Conservation (phyloP, 2,329 filamentous ascomycete genomes). For the Neodidymelliopsis sp. region DNA sequence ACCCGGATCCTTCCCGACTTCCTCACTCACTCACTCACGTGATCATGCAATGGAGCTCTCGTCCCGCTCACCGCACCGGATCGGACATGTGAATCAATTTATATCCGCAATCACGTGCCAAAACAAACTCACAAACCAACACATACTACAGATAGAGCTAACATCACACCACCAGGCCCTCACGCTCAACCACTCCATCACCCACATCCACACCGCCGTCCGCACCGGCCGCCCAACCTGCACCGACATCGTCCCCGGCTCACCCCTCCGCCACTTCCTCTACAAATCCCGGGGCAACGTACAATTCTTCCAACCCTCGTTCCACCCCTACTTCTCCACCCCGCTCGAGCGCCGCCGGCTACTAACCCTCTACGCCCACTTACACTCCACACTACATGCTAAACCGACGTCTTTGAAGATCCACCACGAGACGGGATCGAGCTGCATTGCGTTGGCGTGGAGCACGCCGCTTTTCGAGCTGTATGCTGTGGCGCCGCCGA, state of each 20-base stretch:
- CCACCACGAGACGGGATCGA: constrained; percentile 78
- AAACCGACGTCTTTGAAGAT: constrained; percentile 87
- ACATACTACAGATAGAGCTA: no score
- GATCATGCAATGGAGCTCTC: no score
- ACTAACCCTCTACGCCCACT: constrained; percentile 82
- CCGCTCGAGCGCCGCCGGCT: constrained; percentile 66
- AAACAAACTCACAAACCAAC: no score
- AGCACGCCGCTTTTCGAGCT: constrained; percentile 90
- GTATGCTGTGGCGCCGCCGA: constrained; percentile 90
- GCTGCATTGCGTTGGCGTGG: constrained; percentile 82
- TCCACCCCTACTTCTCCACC: constrained; percentile 70
- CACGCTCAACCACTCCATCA: constrained; percentile 76
- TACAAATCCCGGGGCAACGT: constrained; percentile 96
- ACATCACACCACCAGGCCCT: constrained; percentile 64
- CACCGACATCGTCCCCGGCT: constrained; percentile 79
- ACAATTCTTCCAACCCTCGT: constrained; percentile 91
- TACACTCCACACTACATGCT: constrained; percentile 85
- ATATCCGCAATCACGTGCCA: neutral
- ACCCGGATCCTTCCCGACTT: neutral
- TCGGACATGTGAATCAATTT: neutral
- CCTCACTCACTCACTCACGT: no score
- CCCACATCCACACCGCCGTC: constrained; percentile 75
- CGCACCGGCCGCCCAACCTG: constrained; percentile 73
- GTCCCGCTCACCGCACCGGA: no score
- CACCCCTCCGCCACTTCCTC: constrained; percentile 85